phyloP scores from a whole-genome alignment of 345 rosid genomes.

The Tarenaya hassleriana region DNA sequence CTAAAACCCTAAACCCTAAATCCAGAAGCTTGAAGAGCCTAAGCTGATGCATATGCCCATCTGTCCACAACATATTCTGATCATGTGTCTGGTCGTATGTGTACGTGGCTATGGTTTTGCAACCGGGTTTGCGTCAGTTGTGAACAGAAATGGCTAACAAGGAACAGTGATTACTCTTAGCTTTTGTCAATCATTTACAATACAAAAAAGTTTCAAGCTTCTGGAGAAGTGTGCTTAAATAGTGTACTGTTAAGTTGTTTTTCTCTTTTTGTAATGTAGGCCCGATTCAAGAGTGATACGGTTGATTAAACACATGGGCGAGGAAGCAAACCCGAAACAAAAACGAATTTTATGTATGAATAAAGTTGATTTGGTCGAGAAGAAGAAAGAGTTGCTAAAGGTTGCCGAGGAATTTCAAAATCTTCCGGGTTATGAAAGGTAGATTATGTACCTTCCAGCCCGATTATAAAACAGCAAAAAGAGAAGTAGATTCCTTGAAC shows the following conservation, averaged over 20 bases:
- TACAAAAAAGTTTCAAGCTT: too few relatives aligned
- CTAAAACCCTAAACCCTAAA: too few relatives aligned
- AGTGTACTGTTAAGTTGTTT: neutral
- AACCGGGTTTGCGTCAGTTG: too few relatives aligned
- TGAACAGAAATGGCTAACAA: neutral
- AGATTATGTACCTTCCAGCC: slow-evolving; percentile 1
- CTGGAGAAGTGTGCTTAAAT: too few relatives aligned
- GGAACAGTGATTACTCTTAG: neutral
- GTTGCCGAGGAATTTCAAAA: slow-evolving; percentile 73
- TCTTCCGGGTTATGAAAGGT: slow-evolving; percentile 83
- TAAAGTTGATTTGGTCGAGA: slow-evolving; percentile 76
- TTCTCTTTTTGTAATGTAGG: slow-evolving; percentile 32
- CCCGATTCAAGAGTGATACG: slow-evolving; percentile 76
- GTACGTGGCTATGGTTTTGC: neutral
- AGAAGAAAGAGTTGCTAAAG: slow-evolving; percentile 66
- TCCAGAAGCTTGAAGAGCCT: neutral
- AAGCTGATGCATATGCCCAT: neutral
- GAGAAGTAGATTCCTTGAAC: neutral
- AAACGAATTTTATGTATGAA: slow-evolving; percentile 85
- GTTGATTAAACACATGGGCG: slow-evolving; percentile 67
- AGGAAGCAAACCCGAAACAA: slow-evolving; percentile 55
- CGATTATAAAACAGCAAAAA: neutral
- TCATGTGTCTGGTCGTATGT: too few relatives aligned
- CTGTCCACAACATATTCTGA: neutral
- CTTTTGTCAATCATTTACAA: neutral